Conservation (phyloP, 192 early-diverging fungal species). For the Backusella sp. region DNA sequence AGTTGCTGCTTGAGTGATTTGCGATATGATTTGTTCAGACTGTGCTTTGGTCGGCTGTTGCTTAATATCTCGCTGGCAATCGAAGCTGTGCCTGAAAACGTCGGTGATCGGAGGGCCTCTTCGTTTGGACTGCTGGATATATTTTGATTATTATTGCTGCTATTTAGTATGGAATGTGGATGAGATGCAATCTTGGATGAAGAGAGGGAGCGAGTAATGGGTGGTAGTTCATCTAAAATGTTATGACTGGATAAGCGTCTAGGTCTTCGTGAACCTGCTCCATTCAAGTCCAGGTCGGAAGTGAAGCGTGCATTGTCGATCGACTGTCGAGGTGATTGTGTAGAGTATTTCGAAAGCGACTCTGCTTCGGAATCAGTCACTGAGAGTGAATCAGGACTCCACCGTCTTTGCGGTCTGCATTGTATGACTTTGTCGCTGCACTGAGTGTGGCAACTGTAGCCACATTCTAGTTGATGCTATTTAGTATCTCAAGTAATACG, state of each 20-base stretch:
- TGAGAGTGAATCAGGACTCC: conserved; percentile 21
- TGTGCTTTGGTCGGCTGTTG: not conserved
- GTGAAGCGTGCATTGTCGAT: conserved; percentile 3
- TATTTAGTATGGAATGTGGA: not conserved
- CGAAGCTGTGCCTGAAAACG: not conserved
- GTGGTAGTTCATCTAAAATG: not conserved
- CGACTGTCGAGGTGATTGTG: conserved; percentile 16
- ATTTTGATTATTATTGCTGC: not conserved
- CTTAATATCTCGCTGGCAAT: not conserved
- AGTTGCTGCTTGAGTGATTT: conserved; percentile 27
- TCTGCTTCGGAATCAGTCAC: conserved; percentile 36
- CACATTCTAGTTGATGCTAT: conserved; percentile 18
- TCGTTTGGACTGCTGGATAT: not conserved
- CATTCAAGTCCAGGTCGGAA: not conserved
- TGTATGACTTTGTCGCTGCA: conserved; percentile 30
- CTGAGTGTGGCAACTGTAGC: conserved; percentile 26
- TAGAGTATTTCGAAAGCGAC: conserved; percentile 20
- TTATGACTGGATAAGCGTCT: conserved; percentile 1
- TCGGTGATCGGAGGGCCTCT: conserved; percentile 6
- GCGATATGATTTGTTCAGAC: conserved; percentile 23
- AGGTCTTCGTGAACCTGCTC: not conserved
- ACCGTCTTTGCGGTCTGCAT: conserved; percentile 23
- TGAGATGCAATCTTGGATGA: not conserved
- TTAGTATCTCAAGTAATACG: not conserved
- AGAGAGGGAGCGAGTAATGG: not conserved